Base-by-base conservation (phyloP, 345 rosid species). In the Sisymbrium irio region DNA sequence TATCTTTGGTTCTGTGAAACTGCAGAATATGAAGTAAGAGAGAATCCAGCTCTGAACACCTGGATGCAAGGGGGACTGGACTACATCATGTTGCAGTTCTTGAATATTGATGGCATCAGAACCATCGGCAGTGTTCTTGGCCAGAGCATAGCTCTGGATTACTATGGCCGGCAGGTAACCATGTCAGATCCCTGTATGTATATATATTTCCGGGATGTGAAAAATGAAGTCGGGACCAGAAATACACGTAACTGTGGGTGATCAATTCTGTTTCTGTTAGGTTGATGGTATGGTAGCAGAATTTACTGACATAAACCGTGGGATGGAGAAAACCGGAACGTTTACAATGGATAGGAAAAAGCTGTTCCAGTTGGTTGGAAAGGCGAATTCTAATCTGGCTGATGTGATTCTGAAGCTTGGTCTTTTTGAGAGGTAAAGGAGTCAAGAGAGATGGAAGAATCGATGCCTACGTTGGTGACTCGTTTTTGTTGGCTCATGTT, bases 251-350 rank as follows among this genome's bases (percentile, higher is more conserved):
- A 35, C 15, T 0, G 30, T 57, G 44, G 0, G 55, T 49, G 60
- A 36, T 30, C 10, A 37, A 44, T 65, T 54, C 13, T 72, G 49
- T 57, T 53, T 74, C 11, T 76, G 32, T 36, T 79, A 95, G 99
- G 97, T 95, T 72, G 97, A 95, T 86, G 97, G 89, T 37, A 92
- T 95, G 93, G 96, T 92, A 82, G 99, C 88, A 47, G 97, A 95
- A 54, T 95, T 92, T 70, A 95, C 99, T 1, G 98, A 92, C 85
- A 95, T 92, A 72, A 95, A 95, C 70, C 90, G 97, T 17, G 91
- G 91, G 67, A 86, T 92, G 97, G 98, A 92, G 76, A 89, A 90
- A 76, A 92, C 92, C 9, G 98, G 99, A 72, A 95, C 98, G 17
- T 92, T 92, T 72, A 87, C 96, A 40, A 95, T 95, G 98, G 89